Percentiles rank a stretch among this genome's conserved stretches.
phyloP scores from a whole-genome alignment of 129 eudicot genomes.

The Arctium minus region DNA sequence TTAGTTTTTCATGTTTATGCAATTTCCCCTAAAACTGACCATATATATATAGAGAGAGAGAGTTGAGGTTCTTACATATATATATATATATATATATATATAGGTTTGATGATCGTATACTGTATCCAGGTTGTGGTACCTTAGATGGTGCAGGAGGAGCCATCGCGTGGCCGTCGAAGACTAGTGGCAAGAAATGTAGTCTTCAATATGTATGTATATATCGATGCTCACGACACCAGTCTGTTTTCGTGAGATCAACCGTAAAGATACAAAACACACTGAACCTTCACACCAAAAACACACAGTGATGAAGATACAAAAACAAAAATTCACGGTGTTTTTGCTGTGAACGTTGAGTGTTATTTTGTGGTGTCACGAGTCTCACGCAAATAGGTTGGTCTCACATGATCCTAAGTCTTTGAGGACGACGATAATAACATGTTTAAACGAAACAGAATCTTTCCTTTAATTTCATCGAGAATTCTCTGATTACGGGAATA shows the following conservation, averaged over 20 bases:
- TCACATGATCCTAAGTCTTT: neutral
- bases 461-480: slow-evolving; percentile 45
- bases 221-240: neutral
- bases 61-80: neutral
- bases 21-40: too few relatives aligned
- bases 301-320: too few relatives aligned
- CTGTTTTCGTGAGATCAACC: neutral
- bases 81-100: neutral
- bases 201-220: slow-evolving; percentile 30
- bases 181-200: neutral
- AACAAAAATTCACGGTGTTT: neutral
- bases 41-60: neutral
- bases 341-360: neutral
- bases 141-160: slow-evolving; percentile 58
- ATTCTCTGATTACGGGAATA: slow-evolving; percentile 38
- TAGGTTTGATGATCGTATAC: neutral
- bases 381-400: neutral
- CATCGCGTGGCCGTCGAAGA: slow-evolving; percentile 23
- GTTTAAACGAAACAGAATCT: slow-evolving; percentile 31
- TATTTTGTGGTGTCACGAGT: neutral
- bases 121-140: slow-evolving; percentile 47
- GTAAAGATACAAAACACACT: neutral
- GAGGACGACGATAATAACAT: neutral
- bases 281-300: neutral
- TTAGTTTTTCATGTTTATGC: too few relatives aligned